A percentile compares a stretch with the other conserved stretches of the same genome.
phyloP scores from a whole-genome alignment of 495 filamentous ascomycete genomes.

The Penicillium alfredii region DNA sequence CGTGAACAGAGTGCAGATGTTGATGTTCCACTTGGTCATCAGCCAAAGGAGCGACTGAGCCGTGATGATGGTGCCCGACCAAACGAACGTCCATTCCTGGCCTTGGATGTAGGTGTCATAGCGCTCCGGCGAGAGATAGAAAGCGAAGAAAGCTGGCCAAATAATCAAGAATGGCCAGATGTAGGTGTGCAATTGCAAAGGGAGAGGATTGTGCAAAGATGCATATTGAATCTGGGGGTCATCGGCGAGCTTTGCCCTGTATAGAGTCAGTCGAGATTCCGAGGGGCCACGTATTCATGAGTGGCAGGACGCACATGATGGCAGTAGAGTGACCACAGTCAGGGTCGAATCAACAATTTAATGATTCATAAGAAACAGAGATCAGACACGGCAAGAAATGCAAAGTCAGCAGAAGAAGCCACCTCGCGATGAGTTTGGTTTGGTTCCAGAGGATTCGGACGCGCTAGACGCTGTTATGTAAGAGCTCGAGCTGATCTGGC shows the following conservation, averaged over 20 bases:
- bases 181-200: conserved; percentile 75
- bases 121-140: conserved; percentile 72
- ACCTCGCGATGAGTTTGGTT: conserved; percentile 35
- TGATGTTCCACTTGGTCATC: conserved; percentile 95
- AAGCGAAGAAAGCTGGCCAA: conserved; percentile 85
- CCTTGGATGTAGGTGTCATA: conserved; percentile 86
- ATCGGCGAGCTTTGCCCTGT: conserved; percentile 75
- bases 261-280: conserved; percentile 19
- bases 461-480: conserved; percentile 16
- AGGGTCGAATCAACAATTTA: conserved; percentile 27
- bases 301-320: conserved; percentile 31
- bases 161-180: conserved; percentile 84
- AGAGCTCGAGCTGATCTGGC: not conserved
- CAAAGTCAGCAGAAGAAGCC: conserved; percentile 33
- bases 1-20: conserved; percentile 76
- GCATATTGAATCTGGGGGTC: conserved; percentile 83
- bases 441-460: conserved; percentile 31
- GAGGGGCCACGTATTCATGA: conserved; percentile 10
- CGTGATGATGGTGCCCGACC: conserved; percentile 78
- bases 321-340: conserved; percentile 33
- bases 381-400: conserved; percentile 12
- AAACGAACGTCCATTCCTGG: conserved; percentile 97
- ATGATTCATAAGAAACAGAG: conserved; percentile 26
- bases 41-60: conserved; percentile 86
- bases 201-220: conserved; percentile 82